These are phyloP conservation scores for Linum usitatissimum DNA, from an alignment of 345 rosid species.

Conservation along the genomic window DNA sequence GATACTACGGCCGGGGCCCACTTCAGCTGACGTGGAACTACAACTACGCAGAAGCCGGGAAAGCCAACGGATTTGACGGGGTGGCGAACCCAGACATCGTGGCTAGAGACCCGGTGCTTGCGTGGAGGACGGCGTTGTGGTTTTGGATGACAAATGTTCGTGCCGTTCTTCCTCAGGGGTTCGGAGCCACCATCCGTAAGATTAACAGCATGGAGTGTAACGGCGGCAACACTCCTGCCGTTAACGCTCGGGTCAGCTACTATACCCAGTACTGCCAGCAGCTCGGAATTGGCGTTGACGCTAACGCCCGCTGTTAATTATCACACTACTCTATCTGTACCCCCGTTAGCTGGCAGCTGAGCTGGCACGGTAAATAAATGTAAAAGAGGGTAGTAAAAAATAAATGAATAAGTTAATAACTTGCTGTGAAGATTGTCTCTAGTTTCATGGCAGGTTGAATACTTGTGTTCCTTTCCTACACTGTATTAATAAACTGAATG, in stretches of 20 bases:
- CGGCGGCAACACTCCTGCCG: neutral
- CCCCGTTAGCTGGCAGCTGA: neutral
- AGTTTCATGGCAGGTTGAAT: too few relatives aligned
- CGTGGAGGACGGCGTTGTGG: slow-evolving; percentile 2
- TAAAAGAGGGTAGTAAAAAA: neutral
- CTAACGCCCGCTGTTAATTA: slow-evolving; percentile 1
- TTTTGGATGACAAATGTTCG: slow-evolving; percentile 4
- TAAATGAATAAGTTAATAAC: too few relatives aligned
- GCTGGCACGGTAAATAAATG: neutral
- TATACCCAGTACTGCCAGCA: neutral
- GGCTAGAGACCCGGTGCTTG: neutral
- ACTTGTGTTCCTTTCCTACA: too few relatives aligned
- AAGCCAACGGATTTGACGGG: neutral
- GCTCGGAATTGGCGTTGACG: neutral
- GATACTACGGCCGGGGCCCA: slow-evolving; percentile 2
- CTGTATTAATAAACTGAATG: too few relatives aligned
- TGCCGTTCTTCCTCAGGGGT: neutral
- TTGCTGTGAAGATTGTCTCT: too few relatives aligned
- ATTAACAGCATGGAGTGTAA: slow-evolving; percentile 1
- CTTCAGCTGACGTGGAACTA: slow-evolving; percentile 7
- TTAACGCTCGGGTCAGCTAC: slow-evolving; percentile 1
- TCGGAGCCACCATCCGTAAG: slow-evolving; percentile 1
- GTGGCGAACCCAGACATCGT: neutral
- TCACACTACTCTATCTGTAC: neutral
- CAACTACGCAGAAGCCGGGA: neutral